A percentile compares a stretch with the other conserved stretches of the same genome.
Conservation (phyloP, 116 monocot genomes). For the Papilionanthe hybrid region DNA sequence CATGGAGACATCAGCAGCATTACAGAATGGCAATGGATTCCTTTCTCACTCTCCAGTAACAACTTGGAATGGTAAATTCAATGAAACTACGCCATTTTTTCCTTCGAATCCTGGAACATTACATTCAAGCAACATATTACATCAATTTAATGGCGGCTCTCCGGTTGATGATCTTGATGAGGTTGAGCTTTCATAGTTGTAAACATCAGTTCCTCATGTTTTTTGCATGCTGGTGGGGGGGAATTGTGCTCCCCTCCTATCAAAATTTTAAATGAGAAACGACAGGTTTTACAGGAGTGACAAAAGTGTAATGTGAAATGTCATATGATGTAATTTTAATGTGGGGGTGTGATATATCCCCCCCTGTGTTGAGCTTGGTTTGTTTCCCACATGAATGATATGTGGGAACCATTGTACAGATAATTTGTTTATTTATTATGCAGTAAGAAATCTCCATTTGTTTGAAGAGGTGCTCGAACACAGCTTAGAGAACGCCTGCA, state of each 20-base stretch:
- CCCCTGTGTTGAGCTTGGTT: too few relatives aligned
- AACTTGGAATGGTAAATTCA: slow-evolving; percentile 44
- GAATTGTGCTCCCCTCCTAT: too few relatives aligned
- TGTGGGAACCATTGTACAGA: slow-evolving; percentile 33
- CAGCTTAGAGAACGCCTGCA: background rate
- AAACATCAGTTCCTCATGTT: background rate
- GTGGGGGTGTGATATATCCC: too few relatives aligned
- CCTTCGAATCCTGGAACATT: slow-evolving; percentile 9
- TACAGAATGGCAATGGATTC: slow-evolving; percentile 13
- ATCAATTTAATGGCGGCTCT: slow-evolving; percentile 18
- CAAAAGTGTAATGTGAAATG: too few relatives aligned
- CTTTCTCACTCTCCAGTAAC: slow-evolving; percentile 35
- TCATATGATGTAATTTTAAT: too few relatives aligned
- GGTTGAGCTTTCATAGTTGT: slow-evolving; percentile 42
- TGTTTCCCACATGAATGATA: slow-evolving; percentile 14
- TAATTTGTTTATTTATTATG: slow-evolving; percentile 40
- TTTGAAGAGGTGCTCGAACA: slow-evolving; percentile 2
- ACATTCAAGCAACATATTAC: slow-evolving; percentile 6
- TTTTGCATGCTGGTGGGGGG: background rate
- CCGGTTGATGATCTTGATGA: slow-evolving; percentile 63
- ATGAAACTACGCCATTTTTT: slow-evolving; percentile 5
- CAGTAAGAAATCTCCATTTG: slow-evolving; percentile 5
- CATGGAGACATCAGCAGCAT: background rate
- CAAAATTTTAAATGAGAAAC: too few relatives aligned
- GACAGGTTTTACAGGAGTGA: too few relatives aligned